Evolutionary conservation across 2,329 filamentous ascomycete species (phyloP).

Genomic region (Talaromyces piceae): DNA sequence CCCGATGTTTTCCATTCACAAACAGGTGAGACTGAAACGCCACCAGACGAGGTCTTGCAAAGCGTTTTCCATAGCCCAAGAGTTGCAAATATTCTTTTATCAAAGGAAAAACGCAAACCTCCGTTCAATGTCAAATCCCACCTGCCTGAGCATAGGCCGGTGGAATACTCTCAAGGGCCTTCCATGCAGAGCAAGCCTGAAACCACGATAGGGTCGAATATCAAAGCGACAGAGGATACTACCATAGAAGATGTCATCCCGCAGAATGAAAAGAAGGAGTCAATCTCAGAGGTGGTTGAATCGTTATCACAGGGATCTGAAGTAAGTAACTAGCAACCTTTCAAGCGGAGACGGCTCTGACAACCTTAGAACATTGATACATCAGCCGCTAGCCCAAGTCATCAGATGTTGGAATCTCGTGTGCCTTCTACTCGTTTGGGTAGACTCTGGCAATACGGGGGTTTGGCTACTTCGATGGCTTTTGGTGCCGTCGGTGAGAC

Average conservation of each 20-base stretch:
- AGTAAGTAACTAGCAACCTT: not conserved
- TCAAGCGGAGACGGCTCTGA: not conserved
- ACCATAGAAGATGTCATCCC: not conserved
- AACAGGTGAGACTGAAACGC: conserved; percentile 33
- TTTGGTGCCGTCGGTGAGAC: conserved; percentile 84
- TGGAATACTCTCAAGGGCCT: not conserved
- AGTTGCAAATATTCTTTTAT: conserved; percentile 49
- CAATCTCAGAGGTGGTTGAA: not conserved
- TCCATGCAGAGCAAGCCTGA: not conserved
- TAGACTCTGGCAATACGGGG: conserved; percentile 88
- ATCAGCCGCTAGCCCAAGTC: conserved; percentile 32
- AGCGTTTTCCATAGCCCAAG: conserved; percentile 56
- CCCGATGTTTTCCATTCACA: conserved; percentile 48
- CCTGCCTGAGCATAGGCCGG: not conserved
- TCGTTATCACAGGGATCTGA: not conserved
- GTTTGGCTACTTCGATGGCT: conserved; percentile 89
- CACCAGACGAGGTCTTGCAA: conserved; percentile 52
- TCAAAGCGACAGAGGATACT: not conserved
- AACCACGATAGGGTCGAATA: not conserved
- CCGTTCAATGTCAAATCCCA: conserved; percentile 14
- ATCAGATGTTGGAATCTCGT: conserved; percentile 76
- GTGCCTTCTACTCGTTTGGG: conserved; percentile 84
- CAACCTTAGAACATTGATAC: conserved; percentile 9
- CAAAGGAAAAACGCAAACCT: conserved; percentile 1
- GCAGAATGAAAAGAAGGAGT: not conserved